Conservation (phyloP, 129 eudicot species). For the Erigeron canadensis region DNA sequence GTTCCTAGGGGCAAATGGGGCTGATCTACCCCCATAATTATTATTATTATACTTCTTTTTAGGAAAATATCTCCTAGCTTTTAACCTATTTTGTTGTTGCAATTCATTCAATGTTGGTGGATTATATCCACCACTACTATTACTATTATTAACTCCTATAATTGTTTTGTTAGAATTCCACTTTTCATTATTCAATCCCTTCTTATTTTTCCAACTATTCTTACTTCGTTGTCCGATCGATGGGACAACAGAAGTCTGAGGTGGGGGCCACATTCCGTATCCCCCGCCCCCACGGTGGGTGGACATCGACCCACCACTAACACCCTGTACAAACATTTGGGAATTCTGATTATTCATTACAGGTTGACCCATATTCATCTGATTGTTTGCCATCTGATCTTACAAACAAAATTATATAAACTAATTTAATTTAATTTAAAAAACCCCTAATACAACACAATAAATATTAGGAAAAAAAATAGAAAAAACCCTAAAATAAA, state of each 20-base stretch:
- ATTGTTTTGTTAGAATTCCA: constrained; percentile 43
- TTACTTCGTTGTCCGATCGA: constrained; percentile 44
- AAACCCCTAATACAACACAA: constrained; percentile 16
- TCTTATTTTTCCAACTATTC: constrained; percentile 87
- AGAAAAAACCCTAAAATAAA: constrained; percentile 34
- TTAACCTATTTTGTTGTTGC: constrained; percentile 77
- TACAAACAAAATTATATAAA: constrained; percentile 21
- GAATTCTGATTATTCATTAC: constrained; percentile 24
- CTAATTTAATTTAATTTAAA: neutral
- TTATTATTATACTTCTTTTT: constrained; percentile 59
- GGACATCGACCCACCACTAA: constrained; percentile 42
- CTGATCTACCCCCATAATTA: constrained; percentile 47
- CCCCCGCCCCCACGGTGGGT: constrained; percentile 41
- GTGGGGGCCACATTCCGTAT: constrained; percentile 81
- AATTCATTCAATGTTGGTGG: constrained; percentile 67
- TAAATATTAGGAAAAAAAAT: neutral
- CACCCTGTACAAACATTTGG: constrained; percentile 28
- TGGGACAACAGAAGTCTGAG: constrained; percentile 30
- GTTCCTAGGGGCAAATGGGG: constrained; percentile 84
- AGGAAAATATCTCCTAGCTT: constrained; percentile 59
- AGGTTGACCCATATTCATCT: constrained; percentile 26
- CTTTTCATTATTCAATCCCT: constrained; percentile 36
- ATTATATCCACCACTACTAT: constrained; percentile 41
- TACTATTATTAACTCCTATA: neutral
- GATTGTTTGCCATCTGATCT: constrained; percentile 33